Evolutionary conservation across 495 filamentous ascomycete genomes (phyloP).

Genomic region (Recurvomyces mirabilis): DNA sequence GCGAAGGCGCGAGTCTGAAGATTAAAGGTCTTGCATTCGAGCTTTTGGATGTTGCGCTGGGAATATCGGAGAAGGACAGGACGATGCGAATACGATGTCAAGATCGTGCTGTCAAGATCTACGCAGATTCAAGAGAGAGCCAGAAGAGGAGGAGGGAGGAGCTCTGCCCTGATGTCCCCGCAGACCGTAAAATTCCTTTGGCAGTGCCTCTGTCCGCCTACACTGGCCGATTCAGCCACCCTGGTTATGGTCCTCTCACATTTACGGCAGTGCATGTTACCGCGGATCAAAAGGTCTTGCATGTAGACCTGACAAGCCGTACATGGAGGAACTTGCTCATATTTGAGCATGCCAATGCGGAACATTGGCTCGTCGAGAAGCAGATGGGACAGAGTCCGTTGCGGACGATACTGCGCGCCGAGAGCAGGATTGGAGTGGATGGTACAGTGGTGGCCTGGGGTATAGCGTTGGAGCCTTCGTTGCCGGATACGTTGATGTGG

Average conservation of each 20-base stretch:
- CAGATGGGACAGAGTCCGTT: neutral
- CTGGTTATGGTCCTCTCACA: neutral
- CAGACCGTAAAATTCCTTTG: neutral
- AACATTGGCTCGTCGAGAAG: conserved; percentile 1
- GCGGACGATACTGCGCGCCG: neutral
- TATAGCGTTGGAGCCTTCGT: conserved; percentile 1
- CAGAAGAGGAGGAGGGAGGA: neutral
- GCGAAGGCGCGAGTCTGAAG: neutral
- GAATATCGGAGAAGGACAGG: neutral
- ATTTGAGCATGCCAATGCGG: neutral
- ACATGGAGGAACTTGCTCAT: neutral
- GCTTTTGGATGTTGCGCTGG: neutral
- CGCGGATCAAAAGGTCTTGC: neutral
- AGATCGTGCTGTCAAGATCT: neutral
- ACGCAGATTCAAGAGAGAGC: neutral
- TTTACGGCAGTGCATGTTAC: neutral
- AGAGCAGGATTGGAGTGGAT: neutral
- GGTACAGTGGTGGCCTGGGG: neutral
- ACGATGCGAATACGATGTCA: neutral
- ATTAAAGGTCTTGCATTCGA: neutral
- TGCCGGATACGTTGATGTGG: neutral
- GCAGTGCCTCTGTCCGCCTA: neutral
- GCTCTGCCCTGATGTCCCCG: conserved; percentile 2
- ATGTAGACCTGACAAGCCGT: neutral
- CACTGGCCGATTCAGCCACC: neutral